phyloP scores from a whole-genome alignment of 495 filamentous ascomycete species.

The Talaromyces nanjingensis region DNA sequence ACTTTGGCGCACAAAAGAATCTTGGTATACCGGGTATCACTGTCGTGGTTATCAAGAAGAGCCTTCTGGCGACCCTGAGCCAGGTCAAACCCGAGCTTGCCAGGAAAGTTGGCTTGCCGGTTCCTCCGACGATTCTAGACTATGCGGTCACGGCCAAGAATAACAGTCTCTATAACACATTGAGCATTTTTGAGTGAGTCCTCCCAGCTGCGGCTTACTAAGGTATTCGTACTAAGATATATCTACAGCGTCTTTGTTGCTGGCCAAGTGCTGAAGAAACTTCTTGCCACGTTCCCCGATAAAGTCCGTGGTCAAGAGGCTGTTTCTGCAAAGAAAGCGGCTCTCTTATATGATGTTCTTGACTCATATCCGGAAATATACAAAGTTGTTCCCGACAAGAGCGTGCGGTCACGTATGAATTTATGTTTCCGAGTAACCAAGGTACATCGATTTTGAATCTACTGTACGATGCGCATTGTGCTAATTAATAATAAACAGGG shows the following conservation, averaged over 20 bases:
- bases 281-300: slow-evolving; percentile 50
- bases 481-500: slow-evolving; percentile 12
- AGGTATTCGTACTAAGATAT: neutral
- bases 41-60: slow-evolving; percentile 71
- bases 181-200: slow-evolving; percentile 80
- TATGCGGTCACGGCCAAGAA: slow-evolving; percentile 79
- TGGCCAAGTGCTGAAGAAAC: slow-evolving; percentile 68
- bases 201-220: neutral
- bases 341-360: slow-evolving; percentile 64
- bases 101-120: slow-evolving; percentile 66
- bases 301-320: slow-evolving; percentile 68
- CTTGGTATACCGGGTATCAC: slow-evolving; percentile 80
- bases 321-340: slow-evolving; percentile 62
- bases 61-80: slow-evolving; percentile 58
- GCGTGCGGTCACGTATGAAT: slow-evolving; percentile 79
- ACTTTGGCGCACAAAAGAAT: slow-evolving; percentile 73
- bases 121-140: slow-evolving; percentile 69
- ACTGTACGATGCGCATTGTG: neutral
- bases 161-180: slow-evolving; percentile 88
- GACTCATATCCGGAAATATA: slow-evolving; percentile 66
- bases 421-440: slow-evolving; percentile 73
- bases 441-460: slow-evolving; percentile 17
- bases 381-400: slow-evolving; percentile 64
- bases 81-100: slow-evolving; percentile 57
- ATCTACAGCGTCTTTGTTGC: slow-evolving; percentile 67